These are phyloP conservation scores for Phytophthora syringae DNA, from an alignment of 352 stramenopile genomes.

Conservation along the genomic window DNA sequence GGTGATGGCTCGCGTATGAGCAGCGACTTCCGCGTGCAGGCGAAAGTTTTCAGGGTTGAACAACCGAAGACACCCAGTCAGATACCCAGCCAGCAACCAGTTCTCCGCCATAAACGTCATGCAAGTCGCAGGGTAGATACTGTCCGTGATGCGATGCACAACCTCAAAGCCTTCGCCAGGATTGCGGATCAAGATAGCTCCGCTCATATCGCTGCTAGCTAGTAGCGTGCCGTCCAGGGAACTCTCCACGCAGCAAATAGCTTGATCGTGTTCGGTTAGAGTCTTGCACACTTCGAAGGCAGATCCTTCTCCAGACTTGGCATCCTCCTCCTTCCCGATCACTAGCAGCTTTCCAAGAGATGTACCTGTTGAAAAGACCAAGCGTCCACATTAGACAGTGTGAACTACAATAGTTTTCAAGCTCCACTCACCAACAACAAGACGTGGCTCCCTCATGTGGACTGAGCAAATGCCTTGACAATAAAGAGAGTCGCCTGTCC, in stretches of 20 bases:
- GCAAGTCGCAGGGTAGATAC: constrained; percentile 50
- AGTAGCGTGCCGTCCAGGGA: constrained; percentile 43
- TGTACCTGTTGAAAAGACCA: constrained; percentile 37
- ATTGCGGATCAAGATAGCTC: constrained; percentile 63
- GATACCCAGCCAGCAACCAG: constrained; percentile 63
- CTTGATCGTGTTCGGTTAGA: constrained; percentile 54
- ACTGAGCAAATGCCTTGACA: constrained; percentile 70
- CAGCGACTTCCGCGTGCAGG: constrained; percentile 68
- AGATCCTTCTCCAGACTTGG: constrained; percentile 49
- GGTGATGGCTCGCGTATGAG: constrained; percentile 73
- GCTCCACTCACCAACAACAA: constrained; percentile 54
- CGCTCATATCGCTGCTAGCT: constrained; percentile 66
- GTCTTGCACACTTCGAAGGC: constrained; percentile 73
- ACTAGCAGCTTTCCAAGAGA: constrained; percentile 69
- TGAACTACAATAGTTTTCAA: background rate
- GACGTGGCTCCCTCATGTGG: constrained; percentile 47
- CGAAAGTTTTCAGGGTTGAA: constrained; percentile 58
- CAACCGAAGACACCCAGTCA: constrained; percentile 65
- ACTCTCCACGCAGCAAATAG: constrained; percentile 69
- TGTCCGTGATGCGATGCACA: constrained; percentile 60
- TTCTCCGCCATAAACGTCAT: constrained; percentile 64
- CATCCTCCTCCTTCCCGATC: constrained; percentile 57
- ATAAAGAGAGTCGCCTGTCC: constrained; percentile 52
- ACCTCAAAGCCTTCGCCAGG: constrained; percentile 64
- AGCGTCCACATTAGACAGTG: background rate